These are phyloP conservation scores for Canariomyces notabilis DNA, from an alignment of 2,329 filamentous ascomycete genomes.

Conservation along the genomic window DNA sequence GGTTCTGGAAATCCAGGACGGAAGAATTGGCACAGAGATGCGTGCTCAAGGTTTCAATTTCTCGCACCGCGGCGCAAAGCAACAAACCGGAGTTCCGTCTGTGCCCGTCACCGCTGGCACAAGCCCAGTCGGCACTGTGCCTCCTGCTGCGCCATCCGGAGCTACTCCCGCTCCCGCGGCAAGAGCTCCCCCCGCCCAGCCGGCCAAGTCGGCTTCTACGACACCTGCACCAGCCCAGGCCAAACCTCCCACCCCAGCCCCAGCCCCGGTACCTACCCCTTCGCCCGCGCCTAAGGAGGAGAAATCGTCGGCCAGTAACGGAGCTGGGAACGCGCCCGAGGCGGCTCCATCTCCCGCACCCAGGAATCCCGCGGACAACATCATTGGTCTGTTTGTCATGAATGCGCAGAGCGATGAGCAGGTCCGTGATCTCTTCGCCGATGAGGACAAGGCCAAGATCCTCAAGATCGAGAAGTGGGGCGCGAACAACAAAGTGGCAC, in stretches of 20 bases:
- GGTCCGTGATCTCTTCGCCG: constrained; percentile 72
- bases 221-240: constrained; percentile 34
- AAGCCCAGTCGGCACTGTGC: constrained; percentile 30
- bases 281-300: constrained; percentile 53
- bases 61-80: constrained; percentile 86
- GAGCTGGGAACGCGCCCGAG: constrained; percentile 48
- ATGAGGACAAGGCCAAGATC: constrained; percentile 80
- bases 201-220: constrained; percentile 39
- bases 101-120: constrained; percentile 35
- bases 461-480: constrained; percentile 72
- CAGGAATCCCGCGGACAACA: constrained; percentile 59
- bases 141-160: constrained; percentile 30
- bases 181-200: constrained; percentile 35
- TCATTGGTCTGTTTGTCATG: constrained; percentile 84
- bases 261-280: constrained; percentile 36
- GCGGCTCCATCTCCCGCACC: constrained; percentile 52
- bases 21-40: constrained; percentile 97
- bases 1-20: constrained; percentile 89
- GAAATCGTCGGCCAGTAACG: constrained; percentile 49
- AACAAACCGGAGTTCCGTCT: constrained; percentile 40
- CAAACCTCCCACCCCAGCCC: constrained; percentile 47
- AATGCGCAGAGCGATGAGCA: constrained; percentile 80
- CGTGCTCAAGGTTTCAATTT: constrained; percentile 99
- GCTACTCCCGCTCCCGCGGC: constrained; percentile 20
- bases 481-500: constrained; percentile 75